Percentiles rank a stretch among this genome's conserved stretches.
Evolutionary conservation across 2,329 filamentous ascomycete species (phyloP).

Genomic region (Diaporthe ampelina): DNA sequence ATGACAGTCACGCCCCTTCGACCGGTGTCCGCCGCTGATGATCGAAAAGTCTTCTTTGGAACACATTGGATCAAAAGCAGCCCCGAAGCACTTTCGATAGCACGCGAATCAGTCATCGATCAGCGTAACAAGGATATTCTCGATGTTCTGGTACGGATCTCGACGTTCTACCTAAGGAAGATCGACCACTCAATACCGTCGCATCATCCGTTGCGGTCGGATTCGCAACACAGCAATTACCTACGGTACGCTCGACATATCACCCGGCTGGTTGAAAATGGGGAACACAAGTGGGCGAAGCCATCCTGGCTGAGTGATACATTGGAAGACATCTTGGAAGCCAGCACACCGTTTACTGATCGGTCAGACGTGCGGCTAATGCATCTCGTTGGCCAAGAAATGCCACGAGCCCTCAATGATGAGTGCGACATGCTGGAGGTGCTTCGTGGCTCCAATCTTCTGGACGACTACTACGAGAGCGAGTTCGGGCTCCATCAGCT

Average conservation of each 20-base stretch:
- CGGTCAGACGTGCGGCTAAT: constrained; percentile 45
- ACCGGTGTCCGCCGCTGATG: not conserved
- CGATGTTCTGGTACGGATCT: not conserved
- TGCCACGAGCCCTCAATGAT: constrained; percentile 50
- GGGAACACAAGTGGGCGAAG: constrained; percentile 15
- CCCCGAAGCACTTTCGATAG: not conserved
- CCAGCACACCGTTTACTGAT: not conserved
- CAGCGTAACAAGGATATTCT: not conserved
- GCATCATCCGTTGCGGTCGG: not conserved
- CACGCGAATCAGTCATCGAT: not conserved
- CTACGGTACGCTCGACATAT: constrained; percentile 12
- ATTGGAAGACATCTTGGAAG: constrained; percentile 33
- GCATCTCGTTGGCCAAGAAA: constrained; percentile 48
- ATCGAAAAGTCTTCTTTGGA: constrained; percentile 17
- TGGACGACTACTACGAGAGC: constrained; percentile 22
- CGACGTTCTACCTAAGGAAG: constrained; percentile 22
- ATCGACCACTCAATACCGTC: not conserved
- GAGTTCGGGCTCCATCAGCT: constrained; percentile 15
- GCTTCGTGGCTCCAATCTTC: not conserved
- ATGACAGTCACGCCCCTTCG: constrained; percentile 7
- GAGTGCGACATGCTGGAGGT: constrained; percentile 50
- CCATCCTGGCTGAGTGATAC: constrained; percentile 35
- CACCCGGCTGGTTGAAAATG: not conserved
- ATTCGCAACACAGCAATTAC: not conserved
- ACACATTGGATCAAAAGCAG: not conserved